Base-by-base conservation (phyloP, 2,329 filamentous ascomycete genomes). In the Beauveria caledonica region DNA sequence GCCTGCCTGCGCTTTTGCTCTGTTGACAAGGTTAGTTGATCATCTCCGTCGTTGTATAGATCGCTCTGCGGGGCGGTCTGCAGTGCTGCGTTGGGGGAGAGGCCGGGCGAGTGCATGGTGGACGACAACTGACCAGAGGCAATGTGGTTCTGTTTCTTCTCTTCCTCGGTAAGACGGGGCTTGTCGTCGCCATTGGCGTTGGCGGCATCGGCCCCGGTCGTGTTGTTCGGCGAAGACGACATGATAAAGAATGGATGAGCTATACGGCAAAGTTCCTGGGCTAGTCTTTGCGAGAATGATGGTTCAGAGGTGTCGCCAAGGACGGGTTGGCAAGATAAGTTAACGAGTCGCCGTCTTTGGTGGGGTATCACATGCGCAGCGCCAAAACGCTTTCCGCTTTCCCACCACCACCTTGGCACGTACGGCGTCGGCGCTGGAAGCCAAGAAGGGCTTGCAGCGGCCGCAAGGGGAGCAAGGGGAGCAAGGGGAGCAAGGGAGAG, bases 111-210 rank as follows among this genome's bases (percentile, higher is more conserved):
- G 13, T 11, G 39, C 39, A 27, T n/a, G 63, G 69, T 53, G 75
- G 33, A 21, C 46, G 33, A 21, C 46, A 44, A 58, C 56, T 58
- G 23, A 80, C 79, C 79, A 63, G 79, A 81, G 56, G 77, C 78
- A 63, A 82, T 80, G 65, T 82, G 79, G 59, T 82, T 82, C 66
- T 80, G 77, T 67, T 81, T 81, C 72, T 81, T 82, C 68, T 81
- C 78, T 54, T 79, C 77, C 61, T 81, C 78, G 6, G 79, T 81
- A 36, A 82, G 71, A 40, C 79, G 77, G 45, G 77, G 77, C 70
- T 79, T 81, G 54, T 80, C 79, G 27, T 81, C 77, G 19, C 58
- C 61, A 39, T 60, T 58, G 42, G 55, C 65, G 29, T 63, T 64
- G 62, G 63, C 66, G 36, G 63, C 66, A 36, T 69, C 70, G 23